Conservation (phyloP, 768 basidiomycete genomes). For the Chalciporus piperatus region DNA sequence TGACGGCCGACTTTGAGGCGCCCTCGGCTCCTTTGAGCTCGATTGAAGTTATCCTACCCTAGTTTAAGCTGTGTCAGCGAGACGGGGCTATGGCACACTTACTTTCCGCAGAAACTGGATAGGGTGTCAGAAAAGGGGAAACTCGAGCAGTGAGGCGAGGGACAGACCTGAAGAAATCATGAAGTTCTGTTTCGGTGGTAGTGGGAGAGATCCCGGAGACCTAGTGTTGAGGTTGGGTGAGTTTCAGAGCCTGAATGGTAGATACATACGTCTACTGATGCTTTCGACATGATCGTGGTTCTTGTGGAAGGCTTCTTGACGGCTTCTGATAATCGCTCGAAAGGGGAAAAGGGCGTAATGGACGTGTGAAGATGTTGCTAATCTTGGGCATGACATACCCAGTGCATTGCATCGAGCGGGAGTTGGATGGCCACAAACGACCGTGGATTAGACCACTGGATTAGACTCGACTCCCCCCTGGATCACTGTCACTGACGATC, state of each 20-base stretch:
- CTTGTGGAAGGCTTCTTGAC: neutral
- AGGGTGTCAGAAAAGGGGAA: slow-evolving; percentile 2
- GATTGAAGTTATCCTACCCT: slow-evolving; percentile 61
- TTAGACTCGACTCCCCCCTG: too few relatives aligned
- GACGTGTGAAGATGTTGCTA: slow-evolving; percentile 9
- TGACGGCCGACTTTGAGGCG: slow-evolving; percentile 51
- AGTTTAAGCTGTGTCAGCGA: slow-evolving; percentile 1
- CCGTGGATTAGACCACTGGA: too few relatives aligned
- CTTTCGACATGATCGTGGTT: slow-evolving; percentile 21
- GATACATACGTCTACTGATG: slow-evolving; percentile 36
- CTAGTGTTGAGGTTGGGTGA: slow-evolving; percentile 33
- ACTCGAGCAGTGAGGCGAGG: neutral
- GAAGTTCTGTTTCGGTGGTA: slow-evolving; percentile 65
- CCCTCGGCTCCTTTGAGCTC: slow-evolving; percentile 46
- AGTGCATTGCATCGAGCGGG: neutral
- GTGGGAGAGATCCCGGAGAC: slow-evolving; percentile 67
- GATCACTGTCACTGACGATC: too few relatives aligned
- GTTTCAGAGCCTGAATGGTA: neutral
- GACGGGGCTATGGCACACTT: slow-evolving; percentile 19
- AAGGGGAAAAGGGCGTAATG: neutral
- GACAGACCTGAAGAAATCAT: slow-evolving; percentile 78
- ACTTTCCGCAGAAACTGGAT: slow-evolving; percentile 85
- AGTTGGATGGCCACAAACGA: too few relatives aligned
- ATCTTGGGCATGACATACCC: neutral
- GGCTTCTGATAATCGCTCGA: neutral